Evolutionary conservation across 768 basidiomycete species (phyloP).

Genomic region (Xanthoconium stramineum): DNA sequence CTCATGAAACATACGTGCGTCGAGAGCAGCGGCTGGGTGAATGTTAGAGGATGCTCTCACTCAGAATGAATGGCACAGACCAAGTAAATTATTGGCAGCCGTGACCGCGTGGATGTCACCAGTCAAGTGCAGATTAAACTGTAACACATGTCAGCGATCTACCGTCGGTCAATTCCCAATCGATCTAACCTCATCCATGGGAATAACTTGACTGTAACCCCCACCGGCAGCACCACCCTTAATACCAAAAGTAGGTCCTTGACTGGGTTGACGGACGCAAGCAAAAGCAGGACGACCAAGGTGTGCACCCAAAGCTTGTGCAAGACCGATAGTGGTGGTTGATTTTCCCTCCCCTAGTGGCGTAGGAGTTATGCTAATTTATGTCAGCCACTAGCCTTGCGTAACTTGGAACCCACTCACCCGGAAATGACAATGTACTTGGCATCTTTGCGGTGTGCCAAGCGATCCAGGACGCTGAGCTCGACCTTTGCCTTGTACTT

Average conservation of each 20-base stretch:
- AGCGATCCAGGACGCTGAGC: slow-evolving; percentile 78
- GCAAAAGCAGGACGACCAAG: slow-evolving; percentile 91
- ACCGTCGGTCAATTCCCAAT: not conserved
- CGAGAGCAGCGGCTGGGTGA: slow-evolving; percentile 83
- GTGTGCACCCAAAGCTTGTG: slow-evolving; percentile 94
- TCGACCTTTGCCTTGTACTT: slow-evolving; percentile 98
- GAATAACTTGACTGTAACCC: slow-evolving; percentile 98
- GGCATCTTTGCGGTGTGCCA: slow-evolving; percentile 82
- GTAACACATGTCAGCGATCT: slow-evolving; percentile 2
- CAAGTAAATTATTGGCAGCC: slow-evolving; percentile 94
- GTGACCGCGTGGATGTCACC: slow-evolving; percentile 98
- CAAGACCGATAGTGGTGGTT: slow-evolving; percentile 94
- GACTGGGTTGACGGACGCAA: slow-evolving; percentile 96
- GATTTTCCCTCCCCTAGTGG: slow-evolving; percentile 98
- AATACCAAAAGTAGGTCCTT: slow-evolving; percentile 98
- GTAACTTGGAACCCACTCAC: slow-evolving; percentile 36
- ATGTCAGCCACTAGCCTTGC: not conserved
- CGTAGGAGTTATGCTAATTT: slow-evolving; percentile 83
- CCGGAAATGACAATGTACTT: slow-evolving; percentile 97
- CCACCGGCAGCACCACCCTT: slow-evolving; percentile 99
- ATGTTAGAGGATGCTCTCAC: slow-evolving; percentile 2
- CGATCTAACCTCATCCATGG: slow-evolving; percentile 85
- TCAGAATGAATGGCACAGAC: slow-evolving; percentile 36
- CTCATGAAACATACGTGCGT: slow-evolving; percentile 98
- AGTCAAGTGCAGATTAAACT: slow-evolving; percentile 96